Percentiles rank a stretch among this genome's conserved stretches.
Evolutionary conservation across 371 early-diverging fungal genomes (phyloP).

Genomic region (Apophysomyces sp.): DNA sequence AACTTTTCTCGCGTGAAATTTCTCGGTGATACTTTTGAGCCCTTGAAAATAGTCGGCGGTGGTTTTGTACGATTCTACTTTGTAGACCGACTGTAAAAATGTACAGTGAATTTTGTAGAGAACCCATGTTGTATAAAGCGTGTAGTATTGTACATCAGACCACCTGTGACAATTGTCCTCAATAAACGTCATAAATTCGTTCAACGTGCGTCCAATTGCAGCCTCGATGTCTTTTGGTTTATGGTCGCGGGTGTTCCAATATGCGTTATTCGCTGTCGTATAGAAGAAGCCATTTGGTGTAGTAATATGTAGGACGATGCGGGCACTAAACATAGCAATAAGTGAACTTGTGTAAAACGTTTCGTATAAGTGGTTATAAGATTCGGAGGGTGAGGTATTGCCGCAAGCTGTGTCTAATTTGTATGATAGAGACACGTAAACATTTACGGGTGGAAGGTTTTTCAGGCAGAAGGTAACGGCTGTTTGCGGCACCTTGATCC

Average conservation of each 20-base stretch:
- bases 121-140: neutral
- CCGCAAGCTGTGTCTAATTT: neutral
- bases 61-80: neutral
- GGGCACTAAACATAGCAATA: constrained; percentile 5
- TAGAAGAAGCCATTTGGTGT: neutral
- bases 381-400: neutral
- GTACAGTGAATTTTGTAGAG: neutral
- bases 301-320: constrained; percentile 9
- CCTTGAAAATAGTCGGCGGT: neutral
- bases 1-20: too few relatives aligned
- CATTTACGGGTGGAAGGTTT: neutral
- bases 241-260: neutral
- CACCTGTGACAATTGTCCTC: neutral
- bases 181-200: constrained; percentile 11
- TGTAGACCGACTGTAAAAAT: neutral
- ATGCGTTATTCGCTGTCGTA: neutral
- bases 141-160: constrained; percentile 1
- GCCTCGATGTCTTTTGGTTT: neutral
- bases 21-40: neutral
- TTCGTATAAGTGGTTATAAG: constrained; percentile 3
- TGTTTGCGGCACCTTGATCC: neutral
- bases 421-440: neutral
- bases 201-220: neutral
- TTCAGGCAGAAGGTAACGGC: neutral
- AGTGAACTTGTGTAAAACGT: neutral